Conservation (phyloP, 2,329 filamentous ascomycete genomes). For the Colletotrichum sp. region DNA sequence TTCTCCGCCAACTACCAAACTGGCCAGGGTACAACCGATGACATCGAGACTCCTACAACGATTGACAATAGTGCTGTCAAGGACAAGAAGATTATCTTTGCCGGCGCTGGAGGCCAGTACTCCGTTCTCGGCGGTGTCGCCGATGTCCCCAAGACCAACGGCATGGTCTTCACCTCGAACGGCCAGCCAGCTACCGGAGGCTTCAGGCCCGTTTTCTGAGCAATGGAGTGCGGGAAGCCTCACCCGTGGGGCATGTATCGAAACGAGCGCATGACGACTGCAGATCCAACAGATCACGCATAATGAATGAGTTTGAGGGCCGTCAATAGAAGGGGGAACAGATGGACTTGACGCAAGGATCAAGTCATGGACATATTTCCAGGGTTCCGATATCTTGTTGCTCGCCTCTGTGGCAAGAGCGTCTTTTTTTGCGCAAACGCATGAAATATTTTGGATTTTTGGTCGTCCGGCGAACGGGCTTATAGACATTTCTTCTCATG, state of each 20-base stretch:
- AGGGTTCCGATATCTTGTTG: background rate
- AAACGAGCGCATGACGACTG: background rate
- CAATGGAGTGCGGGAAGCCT: background rate
- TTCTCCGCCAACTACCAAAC: constrained; percentile 84
- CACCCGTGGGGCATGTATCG: background rate
- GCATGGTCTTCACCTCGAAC: constrained; percentile 23
- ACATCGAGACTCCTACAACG: constrained; percentile 76
- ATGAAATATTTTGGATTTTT: background rate
- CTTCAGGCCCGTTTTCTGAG: constrained; percentile 14
- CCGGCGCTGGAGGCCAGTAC: constrained; percentile 89
- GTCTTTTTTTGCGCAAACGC: background rate
- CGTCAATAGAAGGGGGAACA: background rate
- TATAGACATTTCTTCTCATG: constrained; percentile 1
- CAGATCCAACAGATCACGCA: background rate
- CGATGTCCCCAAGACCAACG: constrained; percentile 32
- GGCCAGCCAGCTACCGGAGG: constrained; percentile 16
- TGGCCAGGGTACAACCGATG: constrained; percentile 78
- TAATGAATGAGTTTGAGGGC: background rate
- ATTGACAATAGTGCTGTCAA: constrained; percentile 86
- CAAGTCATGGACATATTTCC: background rate
- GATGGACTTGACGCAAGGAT: background rate
- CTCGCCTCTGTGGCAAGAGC: constrained; percentile 8
- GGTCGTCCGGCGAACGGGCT: background rate
- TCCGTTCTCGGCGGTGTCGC: constrained; percentile 62
- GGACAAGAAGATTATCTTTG: constrained; percentile 75